Evolutionary conservation across 2,329 filamentous ascomycete genomes (phyloP), one percentile per base, ranked within the genome.

Genomic region (Ceratocystis eucalypticola): DNA sequence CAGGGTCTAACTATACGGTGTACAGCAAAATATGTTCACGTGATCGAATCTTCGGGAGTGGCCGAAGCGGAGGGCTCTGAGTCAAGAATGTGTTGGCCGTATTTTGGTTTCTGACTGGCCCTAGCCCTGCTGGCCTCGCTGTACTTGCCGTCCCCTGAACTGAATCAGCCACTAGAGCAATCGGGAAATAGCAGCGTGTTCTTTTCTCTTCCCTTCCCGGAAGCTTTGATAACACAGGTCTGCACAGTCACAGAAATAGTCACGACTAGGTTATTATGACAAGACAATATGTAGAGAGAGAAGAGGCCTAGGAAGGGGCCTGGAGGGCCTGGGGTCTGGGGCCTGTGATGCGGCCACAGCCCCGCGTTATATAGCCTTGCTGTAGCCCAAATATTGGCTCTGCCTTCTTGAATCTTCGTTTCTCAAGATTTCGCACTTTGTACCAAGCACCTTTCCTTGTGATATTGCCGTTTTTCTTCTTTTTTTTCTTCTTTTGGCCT

Each of bases 171-270:
- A 28, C 50, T 57, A 57, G 50, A 57, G 28, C 20, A 57, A 57
- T 15, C 25, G 25, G 28, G 50, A 57, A 55, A 22, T 15, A 57
- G 50, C 28, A 57, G 50, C 50, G 50, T 57, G 50, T 57, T 57
- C 50, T 57, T 57, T 57, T 57, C 50, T 25, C 50, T 6, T 15
- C 5, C 20, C 28, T 28, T 28, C 28, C 28, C 0, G 17, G 15
- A 22, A 22, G 46, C 46, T 12, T 57, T 57, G 50, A 33, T 57
- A 57, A 57, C 46, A 15, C 46, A 22, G 6, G 46, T n/a, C 46
- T 50, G n/a, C 6, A 50, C 50, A 57, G 50, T 57, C 50, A 57
- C 25, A 57, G 50, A 57, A 57, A 57, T 57, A 30, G 22, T 15
- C 22, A 57, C 50, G 22, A 12, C 50, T 20, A 33, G 22, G 22